phyloP scores from a whole-genome alignment of 805 yeast genomes.

The Kodamaea fukazawae region DNA sequence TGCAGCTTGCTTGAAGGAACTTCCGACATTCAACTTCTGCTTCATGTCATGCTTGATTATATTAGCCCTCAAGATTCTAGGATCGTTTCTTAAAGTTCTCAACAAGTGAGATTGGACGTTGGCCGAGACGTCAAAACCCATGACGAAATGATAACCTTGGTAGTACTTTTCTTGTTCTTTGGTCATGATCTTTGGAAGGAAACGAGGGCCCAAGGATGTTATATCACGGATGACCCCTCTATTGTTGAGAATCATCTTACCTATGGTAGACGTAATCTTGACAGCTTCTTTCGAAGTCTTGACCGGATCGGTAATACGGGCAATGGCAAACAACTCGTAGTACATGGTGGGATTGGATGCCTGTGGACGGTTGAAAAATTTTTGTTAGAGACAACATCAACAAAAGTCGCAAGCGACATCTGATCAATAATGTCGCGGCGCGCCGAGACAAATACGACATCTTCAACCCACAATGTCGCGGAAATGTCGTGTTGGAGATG shows the following conservation, averaged over 20 bases:
- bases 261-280: constrained; percentile 60
- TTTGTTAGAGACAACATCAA: neutral
- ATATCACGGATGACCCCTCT: constrained; percentile 92
- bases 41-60: constrained; percentile 61
- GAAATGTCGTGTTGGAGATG: too few relatives aligned
- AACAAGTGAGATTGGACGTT: constrained; percentile 83
- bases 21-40: constrained; percentile 52
- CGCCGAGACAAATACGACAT: too few relatives aligned
- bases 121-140: constrained; percentile 83
- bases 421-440: too few relatives aligned
- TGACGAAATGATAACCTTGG: constrained; percentile 83
- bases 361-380: constrained; percentile 2
- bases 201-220: constrained; percentile 72
- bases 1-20: constrained; percentile 35
- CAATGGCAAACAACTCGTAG: constrained; percentile 86
- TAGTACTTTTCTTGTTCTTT: constrained; percentile 88
- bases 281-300: constrained; percentile 39
- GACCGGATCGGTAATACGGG: constrained; percentile 69
- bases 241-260: constrained; percentile 76
- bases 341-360: constrained; percentile 49
- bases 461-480: too few relatives aligned
- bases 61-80: constrained; percentile 81
- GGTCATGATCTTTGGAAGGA: constrained; percentile 75
- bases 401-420: neutral
- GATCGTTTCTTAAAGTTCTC: constrained; percentile 80